Evolutionary conservation across 768 basidiomycete genomes (phyloP).

Genomic region (Pisolithus microcarpus): DNA sequence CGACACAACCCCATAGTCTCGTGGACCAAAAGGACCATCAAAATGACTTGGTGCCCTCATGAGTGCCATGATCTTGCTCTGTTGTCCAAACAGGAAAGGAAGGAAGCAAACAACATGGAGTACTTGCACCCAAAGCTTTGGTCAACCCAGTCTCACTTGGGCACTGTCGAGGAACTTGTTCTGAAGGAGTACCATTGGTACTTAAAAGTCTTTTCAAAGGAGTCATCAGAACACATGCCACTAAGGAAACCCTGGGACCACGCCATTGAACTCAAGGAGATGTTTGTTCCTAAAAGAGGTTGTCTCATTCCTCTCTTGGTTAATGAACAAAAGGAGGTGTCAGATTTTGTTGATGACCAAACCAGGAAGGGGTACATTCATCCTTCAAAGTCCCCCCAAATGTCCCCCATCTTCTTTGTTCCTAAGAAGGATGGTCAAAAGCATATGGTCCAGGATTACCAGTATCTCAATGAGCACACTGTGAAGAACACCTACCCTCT

Average conservation of each 20-base stretch:
- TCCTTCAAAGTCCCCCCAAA: slow-evolving; percentile 9
- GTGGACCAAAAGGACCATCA: slow-evolving; percentile 10
- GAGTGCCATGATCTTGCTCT: not conserved
- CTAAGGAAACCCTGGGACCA: slow-evolving; percentile 4
- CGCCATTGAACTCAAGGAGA: too few species aligned
- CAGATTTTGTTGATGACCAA: slow-evolving; percentile 7
- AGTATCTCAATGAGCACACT: slow-evolving; percentile 4
- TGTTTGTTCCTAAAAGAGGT: too few species aligned
- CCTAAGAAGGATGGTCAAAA: slow-evolving; percentile 9
- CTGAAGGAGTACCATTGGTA: not conserved
- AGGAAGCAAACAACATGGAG: not conserved
- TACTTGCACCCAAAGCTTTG: not conserved
- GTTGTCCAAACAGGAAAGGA: not conserved
- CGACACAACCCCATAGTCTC: slow-evolving; percentile 18
- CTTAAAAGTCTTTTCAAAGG: not conserved
- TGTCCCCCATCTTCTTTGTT: slow-evolving; percentile 8
- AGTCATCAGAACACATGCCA: not conserved
- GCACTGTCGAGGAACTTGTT: not conserved
- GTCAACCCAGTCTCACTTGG: not conserved
- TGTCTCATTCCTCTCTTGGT: not conserved
- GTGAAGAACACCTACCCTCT: not conserved
- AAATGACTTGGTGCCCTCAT: slow-evolving; percentile 2
- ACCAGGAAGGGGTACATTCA: slow-evolving; percentile 3
- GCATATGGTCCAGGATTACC: slow-evolving; percentile 13
- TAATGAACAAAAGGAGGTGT: not conserved